Evolutionary conservation across 768 basidiomycete species (phyloP).

Genomic region (Termitomyces sp.): DNA sequence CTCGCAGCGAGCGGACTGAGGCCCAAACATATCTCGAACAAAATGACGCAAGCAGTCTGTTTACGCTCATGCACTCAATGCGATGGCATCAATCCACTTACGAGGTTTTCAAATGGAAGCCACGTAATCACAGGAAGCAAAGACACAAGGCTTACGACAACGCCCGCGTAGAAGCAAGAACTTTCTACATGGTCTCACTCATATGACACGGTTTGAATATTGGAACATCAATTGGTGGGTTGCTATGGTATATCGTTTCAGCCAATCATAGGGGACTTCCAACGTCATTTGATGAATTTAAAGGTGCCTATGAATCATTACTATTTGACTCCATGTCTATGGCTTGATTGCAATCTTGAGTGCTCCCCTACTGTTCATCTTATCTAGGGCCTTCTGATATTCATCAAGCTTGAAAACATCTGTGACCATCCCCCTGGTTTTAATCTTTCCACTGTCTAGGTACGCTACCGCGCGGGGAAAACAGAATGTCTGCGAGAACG

Average conservation of each 20-base stretch:
- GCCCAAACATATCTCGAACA: no score
- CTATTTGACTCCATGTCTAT: slow-evolving; percentile 25
- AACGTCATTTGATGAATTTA: background rate
- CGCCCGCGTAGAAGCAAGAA: slow-evolving; percentile 12
- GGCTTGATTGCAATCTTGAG: slow-evolving; percentile 55
- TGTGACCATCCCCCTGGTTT: slow-evolving; percentile 68
- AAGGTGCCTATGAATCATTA: background rate
- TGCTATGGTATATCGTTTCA: slow-evolving; percentile 24
- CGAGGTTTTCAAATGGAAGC: slow-evolving; percentile 27
- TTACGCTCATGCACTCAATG: no score
- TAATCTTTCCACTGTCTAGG: slow-evolving; percentile 81
- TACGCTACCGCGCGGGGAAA: slow-evolving; percentile 91
- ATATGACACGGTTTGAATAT: slow-evolving; percentile 31
- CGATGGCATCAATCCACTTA: no score
- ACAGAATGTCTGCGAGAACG: slow-evolving; percentile 84
- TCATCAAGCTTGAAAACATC: slow-evolving; percentile 64
- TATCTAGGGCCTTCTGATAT: slow-evolving; percentile 65
- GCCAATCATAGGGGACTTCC: no score
- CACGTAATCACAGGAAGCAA: slow-evolving; percentile 32
- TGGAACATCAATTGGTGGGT: slow-evolving; percentile 43
- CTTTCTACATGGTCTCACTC: slow-evolving; percentile 16
- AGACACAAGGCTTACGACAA: slow-evolving; percentile 20
- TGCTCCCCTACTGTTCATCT: slow-evolving; percentile 60
- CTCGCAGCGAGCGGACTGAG: no score
- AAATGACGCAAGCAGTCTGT: no score